Percentiles rank a stretch among this genome's conserved stretches.
Evolutionary conservation across 306 rosid species (phyloP).

Genomic region (Acacia confusa): DNA sequence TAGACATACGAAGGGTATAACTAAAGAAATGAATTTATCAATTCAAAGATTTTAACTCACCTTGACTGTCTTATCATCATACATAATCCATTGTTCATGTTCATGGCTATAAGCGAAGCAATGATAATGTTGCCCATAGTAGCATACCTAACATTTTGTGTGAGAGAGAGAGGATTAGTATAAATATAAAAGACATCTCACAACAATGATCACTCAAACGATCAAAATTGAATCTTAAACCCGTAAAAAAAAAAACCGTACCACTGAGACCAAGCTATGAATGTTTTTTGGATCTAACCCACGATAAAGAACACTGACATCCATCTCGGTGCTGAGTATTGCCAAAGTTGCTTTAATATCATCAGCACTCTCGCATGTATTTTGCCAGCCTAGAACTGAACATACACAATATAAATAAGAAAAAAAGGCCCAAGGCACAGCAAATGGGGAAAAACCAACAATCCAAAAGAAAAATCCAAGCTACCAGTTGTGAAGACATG

Average conservation of each 20-base stretch:
- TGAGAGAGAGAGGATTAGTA: not conserved
- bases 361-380: constrained; percentile 78
- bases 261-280: constrained; percentile 94
- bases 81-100: constrained; percentile 79
- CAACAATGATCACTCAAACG: not conserved
- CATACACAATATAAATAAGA: constrained; percentile 30
- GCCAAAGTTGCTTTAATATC: constrained; percentile 77
- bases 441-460: not conserved
- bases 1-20: constrained; percentile 21
- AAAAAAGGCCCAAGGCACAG: not conserved
- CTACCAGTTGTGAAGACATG: constrained; percentile 89
- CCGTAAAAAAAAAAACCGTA: constrained; percentile 33
- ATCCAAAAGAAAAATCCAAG: constrained; percentile 25
- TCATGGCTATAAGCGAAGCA: constrained; percentile 95
- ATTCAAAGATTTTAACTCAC: constrained; percentile 44
- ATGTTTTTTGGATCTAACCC: constrained; percentile 73
- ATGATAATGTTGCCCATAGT: constrained; percentile 97
- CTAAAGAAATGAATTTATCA: not conserved
- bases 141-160: constrained; percentile 68
- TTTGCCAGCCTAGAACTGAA: constrained; percentile 98
- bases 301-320: constrained; percentile 80
- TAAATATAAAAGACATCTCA: constrained; percentile 15
- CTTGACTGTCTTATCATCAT: constrained; percentile 93
- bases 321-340: constrained; percentile 71
- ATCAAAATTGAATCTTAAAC: not conserved